Evolutionary conservation across 1,284 basidiomycete species (phyloP).

Genomic region (Ceratobasidium sp.): DNA sequence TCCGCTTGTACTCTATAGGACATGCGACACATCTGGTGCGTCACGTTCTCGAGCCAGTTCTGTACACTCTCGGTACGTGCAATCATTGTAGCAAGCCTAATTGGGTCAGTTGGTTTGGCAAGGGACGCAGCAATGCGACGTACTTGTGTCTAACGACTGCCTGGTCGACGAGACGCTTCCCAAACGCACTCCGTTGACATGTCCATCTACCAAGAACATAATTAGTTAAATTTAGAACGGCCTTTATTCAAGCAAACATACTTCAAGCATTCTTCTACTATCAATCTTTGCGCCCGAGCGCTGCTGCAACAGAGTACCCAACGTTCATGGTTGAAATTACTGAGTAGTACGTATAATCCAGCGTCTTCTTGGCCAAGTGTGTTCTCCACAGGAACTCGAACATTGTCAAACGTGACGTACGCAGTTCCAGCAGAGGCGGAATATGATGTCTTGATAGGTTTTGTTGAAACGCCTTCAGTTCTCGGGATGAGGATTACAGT

Average conservation of each 20-base stretch:
- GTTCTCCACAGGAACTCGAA: slow-evolving; percentile 84
- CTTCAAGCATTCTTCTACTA: slow-evolving; percentile 77
- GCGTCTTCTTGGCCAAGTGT: slow-evolving; percentile 84
- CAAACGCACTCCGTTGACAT: slow-evolving; percentile 82
- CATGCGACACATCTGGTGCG: slow-evolving; percentile 48
- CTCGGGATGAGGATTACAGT: slow-evolving; percentile 85
- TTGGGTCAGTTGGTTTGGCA: background rate
- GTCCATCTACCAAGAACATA: slow-evolving; percentile 61
- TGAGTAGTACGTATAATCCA: slow-evolving; percentile 77
- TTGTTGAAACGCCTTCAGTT: slow-evolving; percentile 80
- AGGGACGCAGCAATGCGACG: background rate
- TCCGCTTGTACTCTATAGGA: slow-evolving; percentile 77
- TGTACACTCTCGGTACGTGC: slow-evolving; percentile 80
- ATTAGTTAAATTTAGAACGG: background rate
- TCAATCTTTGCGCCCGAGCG: slow-evolving; percentile 71
- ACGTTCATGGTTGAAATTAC: slow-evolving; percentile 79
- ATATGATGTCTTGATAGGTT: slow-evolving; percentile 85
- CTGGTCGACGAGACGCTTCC: slow-evolving; percentile 81
- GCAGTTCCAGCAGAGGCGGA: slow-evolving; percentile 74
- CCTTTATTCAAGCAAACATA: slow-evolving; percentile 49
- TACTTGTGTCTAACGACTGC: slow-evolving; percentile 82
- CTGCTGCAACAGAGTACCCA: slow-evolving; percentile 79
- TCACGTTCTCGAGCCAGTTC: slow-evolving; percentile 88
- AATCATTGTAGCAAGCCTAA: slow-evolving; percentile 78
- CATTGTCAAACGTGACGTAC: slow-evolving; percentile 88